phyloP scores from a whole-genome alignment of 2,329 filamentous ascomycete species.

The Alternaria ventricosa region DNA sequence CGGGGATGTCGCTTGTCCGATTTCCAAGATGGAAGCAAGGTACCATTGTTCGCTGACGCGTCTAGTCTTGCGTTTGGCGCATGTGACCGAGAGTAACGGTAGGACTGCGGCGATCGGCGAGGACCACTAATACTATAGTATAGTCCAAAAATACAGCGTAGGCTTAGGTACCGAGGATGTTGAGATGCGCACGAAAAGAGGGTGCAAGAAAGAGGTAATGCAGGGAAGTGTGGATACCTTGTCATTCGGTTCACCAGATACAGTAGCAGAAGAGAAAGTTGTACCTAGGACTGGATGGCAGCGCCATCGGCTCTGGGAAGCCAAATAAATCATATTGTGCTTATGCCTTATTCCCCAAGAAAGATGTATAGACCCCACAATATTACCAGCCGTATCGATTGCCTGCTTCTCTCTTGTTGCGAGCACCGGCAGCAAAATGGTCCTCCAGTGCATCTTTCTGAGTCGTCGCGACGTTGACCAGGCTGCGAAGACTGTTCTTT shows the following conservation, averaged over 20 bases:
- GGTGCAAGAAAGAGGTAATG: not conserved
- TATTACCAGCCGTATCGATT: slow-evolving; percentile 84
- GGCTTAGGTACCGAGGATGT: not conserved
- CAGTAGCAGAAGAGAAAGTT: not conserved
- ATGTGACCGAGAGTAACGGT: not conserved
- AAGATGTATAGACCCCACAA: not conserved
- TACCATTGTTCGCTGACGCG: not conserved
- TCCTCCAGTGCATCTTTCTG: slow-evolving; percentile 91
- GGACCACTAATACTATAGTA: not conserved
- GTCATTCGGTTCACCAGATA: not conserved
- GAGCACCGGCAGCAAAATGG: slow-evolving; percentile 81
- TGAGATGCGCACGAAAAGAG: not conserved
- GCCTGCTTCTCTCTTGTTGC: slow-evolving; percentile 81
- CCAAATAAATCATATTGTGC: not conserved
- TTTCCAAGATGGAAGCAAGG: not conserved
- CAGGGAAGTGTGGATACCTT: not conserved
- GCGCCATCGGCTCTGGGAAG: not conserved
- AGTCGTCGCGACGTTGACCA: slow-evolving; percentile 81
- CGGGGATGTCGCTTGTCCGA: not conserved
- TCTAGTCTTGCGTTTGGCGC: not conserved
- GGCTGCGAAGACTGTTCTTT: slow-evolving; percentile 87
- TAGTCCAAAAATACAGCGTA: not conserved
- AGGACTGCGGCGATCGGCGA: not conserved
- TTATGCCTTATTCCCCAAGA: not conserved
- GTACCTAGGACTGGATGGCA: not conserved